These are phyloP conservation scores for Hygrophoropsis aurantiaca DNA, from an alignment of 768 basidiomycete genomes.

Conservation along the genomic window DNA sequence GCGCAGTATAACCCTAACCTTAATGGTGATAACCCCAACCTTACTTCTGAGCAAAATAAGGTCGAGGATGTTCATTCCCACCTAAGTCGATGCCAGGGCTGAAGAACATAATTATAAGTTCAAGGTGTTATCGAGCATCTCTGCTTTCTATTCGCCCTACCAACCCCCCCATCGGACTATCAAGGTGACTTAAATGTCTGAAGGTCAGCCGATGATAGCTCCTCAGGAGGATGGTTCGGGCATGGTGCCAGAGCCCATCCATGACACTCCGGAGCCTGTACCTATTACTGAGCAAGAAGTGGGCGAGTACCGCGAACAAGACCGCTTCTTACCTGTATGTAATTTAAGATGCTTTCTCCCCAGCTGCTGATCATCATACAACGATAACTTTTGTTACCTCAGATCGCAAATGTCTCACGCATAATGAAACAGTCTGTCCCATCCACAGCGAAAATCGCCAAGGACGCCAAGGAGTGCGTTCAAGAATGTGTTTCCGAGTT, in stretches of 20 bases:
- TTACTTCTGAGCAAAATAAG: too few species aligned
- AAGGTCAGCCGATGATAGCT: conserved; percentile 36
- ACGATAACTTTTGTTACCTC: not conserved
- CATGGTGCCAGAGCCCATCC: conserved; percentile 26
- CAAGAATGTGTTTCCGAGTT: conserved; percentile 99
- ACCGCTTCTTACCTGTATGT: conserved; percentile 89
- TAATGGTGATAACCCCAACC: too few species aligned
- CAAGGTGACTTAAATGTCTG: too few species aligned
- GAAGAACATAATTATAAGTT: too few species aligned
- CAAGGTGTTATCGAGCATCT: too few species aligned
- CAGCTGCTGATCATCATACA: not conserved
- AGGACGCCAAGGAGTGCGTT: conserved; percentile 97
- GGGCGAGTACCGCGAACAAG: conserved; percentile 93
- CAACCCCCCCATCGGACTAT: too few species aligned
- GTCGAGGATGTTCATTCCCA: too few species aligned
- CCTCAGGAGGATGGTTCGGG: conserved; percentile 41
- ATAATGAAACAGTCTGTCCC: conserved; percentile 96
- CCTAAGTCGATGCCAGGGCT: too few species aligned
- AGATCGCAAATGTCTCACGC: conserved; percentile 98
- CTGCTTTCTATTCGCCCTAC: too few species aligned
- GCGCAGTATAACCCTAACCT: too few species aligned
- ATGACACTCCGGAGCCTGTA: conserved; percentile 53
- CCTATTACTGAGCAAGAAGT: conserved; percentile 92
- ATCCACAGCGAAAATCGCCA: conserved; percentile 89
- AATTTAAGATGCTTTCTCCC: not conserved